Conservation (phyloP, 1,284 basidiomycete species). For the Cryptococcus sp. region DNA sequence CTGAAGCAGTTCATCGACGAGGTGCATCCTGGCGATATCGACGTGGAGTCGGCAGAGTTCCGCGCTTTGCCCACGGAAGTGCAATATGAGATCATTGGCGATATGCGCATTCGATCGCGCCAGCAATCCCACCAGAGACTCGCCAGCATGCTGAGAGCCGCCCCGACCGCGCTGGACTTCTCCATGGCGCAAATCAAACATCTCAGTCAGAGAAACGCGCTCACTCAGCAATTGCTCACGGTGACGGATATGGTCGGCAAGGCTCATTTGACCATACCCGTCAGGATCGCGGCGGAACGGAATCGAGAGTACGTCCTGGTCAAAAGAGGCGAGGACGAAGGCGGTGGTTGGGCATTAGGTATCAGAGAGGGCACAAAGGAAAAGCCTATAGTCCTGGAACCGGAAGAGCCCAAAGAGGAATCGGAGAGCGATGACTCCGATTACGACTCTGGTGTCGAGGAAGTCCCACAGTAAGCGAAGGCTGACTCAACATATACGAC, state of each 20-base stretch:
- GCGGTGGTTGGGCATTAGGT: slow-evolving; percentile 92
- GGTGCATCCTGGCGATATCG: slow-evolving; percentile 89
- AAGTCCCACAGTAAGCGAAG: slow-evolving; percentile 66
- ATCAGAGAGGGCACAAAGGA: slow-evolving; percentile 73
- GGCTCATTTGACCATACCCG: slow-evolving; percentile 79
- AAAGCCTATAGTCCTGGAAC: slow-evolving; percentile 78
- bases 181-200: slow-evolving; percentile 92
- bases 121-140: slow-evolving; percentile 90
- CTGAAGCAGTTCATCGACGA: slow-evolving; percentile 86
- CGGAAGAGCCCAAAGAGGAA: slow-evolving; percentile 31
- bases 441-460: slow-evolving; percentile 62
- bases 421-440: slow-evolving; percentile 55
- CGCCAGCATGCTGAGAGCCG: slow-evolving; percentile 81
- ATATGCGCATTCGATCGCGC: slow-evolving; percentile 87
- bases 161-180: slow-evolving; percentile 89
- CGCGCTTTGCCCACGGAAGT: slow-evolving; percentile 90
- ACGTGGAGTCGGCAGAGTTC: slow-evolving; percentile 84
- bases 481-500: neutral
- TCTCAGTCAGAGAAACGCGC: slow-evolving; percentile 81
- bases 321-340: slow-evolving; percentile 75
- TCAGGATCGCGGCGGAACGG: slow-evolving; percentile 89
- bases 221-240: slow-evolving; percentile 92
- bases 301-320: slow-evolving; percentile 92
- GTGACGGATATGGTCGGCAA: slow-evolving; percentile 93
- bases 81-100: slow-evolving; percentile 98